Conservation (phyloP, 1,284 basidiomycete species). For the Fomitopsis schrenkii region DNA sequence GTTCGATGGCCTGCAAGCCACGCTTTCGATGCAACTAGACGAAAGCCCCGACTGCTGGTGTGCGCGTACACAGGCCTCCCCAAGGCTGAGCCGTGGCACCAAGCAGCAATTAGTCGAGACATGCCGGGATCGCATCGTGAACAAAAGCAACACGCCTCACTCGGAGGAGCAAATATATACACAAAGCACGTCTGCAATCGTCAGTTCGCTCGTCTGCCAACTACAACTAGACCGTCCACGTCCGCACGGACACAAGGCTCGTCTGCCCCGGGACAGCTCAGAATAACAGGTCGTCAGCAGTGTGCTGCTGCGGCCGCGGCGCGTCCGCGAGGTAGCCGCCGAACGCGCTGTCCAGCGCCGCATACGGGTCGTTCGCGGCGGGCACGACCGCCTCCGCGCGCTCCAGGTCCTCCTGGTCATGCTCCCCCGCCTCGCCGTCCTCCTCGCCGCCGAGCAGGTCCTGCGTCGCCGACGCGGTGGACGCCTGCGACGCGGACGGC, state of each 20-base stretch:
- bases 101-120: neutral
- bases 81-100: too few relatives aligned
- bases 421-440: slow-evolving; percentile 24
- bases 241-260: neutral
- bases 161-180: neutral
- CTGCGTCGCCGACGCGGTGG: slow-evolving; percentile 11
- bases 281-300: slow-evolving; percentile 13
- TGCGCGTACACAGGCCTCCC: too few relatives aligned
- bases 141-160: neutral
- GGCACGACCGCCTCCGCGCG: slow-evolving; percentile 14
- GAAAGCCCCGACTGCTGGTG: too few relatives aligned
- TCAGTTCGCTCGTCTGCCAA: neutral
- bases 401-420: slow-evolving; percentile 14
- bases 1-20: too few relatives aligned
- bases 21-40: too few relatives aligned
- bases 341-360: slow-evolving; percentile 69
- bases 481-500: neutral
- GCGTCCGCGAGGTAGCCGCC: slow-evolving; percentile 61
- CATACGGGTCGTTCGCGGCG: slow-evolving; percentile 58
- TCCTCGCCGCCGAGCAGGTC: slow-evolving; percentile 28
- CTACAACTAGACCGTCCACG: too few relatives aligned
- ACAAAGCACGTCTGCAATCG: neutral
- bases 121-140: neutral
- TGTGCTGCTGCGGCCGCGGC: slow-evolving; percentile 46
- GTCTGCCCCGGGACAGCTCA: neutral